Base-by-base conservation (phyloP, 805 yeast genomes). In the Pichia membranifaciens region DNA sequence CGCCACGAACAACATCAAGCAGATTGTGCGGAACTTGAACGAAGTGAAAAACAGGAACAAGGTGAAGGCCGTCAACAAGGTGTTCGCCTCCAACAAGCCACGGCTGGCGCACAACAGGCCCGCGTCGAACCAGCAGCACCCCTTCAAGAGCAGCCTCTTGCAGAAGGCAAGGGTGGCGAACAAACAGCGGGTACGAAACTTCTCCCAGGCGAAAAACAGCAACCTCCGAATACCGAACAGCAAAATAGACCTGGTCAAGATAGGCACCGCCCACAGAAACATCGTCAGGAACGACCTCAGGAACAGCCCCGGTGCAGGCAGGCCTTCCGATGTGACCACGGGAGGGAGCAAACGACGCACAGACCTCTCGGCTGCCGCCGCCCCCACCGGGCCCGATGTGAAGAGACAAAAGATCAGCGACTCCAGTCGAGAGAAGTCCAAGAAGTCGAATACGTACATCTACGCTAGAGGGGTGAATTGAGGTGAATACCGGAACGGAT, bases 1-100 rank as follows among this genome's bases (percentile, higher is more conserved):
- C 48, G 74, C 78, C 5, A 69, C 77, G 1, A 67, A 65, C 41
- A 65, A 77, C 46, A 60, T 78, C 12, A 67, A 75, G 41, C 61
- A 57, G 25, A 66, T 74, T 50, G 74, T 74, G 8, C 67, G 66
- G 46, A 59, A 59, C 38, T 53, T 77, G 28, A 65, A 66, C 37
- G 51, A 55, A 38, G 65, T 70, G 51, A 75, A 74, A 51, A 64
- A 70, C 12, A 69, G 64, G 44, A 73, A 69, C 52, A 67, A 73
- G 47, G 70, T 74, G 13, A 67, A 58, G 38, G 51, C 64, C 1
- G 48, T 65, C 2, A 56, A 58, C 45, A 64, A 60, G 49, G 54
- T 60, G 3, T 51, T 60, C 32, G 53, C 57, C 8, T 56, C 62
- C 2, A 44, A 52, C 13, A 44, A 41, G 16, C 39, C 22, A 7